phyloP scores from a whole-genome alignment of 805 yeast species.

The Sugiyamaella boreocaroliniensis region DNA sequence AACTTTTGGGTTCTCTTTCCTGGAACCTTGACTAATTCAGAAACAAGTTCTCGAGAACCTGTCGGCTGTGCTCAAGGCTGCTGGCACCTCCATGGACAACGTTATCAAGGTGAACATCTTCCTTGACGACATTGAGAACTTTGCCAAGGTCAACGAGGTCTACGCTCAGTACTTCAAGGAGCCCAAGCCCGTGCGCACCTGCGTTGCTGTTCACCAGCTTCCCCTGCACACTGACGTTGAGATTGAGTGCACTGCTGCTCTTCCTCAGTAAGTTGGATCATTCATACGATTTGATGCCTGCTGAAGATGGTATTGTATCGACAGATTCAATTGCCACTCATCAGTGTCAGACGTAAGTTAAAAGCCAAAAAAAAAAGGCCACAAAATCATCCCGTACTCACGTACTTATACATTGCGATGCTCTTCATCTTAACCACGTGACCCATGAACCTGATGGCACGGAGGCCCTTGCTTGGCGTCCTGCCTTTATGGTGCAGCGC shows the following conservation, averaged over 20 bases:
- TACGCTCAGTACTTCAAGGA: slow-evolving; percentile 45
- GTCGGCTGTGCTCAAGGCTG: slow-evolving; percentile 64
- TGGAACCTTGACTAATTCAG: background rate
- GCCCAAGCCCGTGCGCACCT: slow-evolving; percentile 82
- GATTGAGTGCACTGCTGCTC: slow-evolving; percentile 77
- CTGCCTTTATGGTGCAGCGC: too few relatives aligned
- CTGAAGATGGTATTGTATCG: too few relatives aligned
- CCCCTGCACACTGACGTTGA: slow-evolving; percentile 86
- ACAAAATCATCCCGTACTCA: too few relatives aligned
- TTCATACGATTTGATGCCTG: too few relatives aligned
- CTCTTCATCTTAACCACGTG: too few relatives aligned
- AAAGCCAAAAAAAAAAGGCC: too few relatives aligned
- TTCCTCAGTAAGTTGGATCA: slow-evolving; percentile 1
- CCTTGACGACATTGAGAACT: slow-evolving; percentile 82
- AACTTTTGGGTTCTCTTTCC: background rate
- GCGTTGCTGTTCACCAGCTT: slow-evolving; percentile 87
- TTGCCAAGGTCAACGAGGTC: slow-evolving; percentile 77
- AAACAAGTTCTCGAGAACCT: slow-evolving; percentile 36
- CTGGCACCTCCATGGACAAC: slow-evolving; percentile 75
- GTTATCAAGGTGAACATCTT: slow-evolving; percentile 83
- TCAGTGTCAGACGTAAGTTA: too few relatives aligned
- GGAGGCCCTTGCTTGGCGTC: too few relatives aligned
- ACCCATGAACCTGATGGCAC: too few relatives aligned
- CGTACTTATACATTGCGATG: too few relatives aligned
- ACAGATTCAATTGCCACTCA: too few relatives aligned